These are phyloP conservation scores for Arthrobotrys musiformis DNA, from an alignment of 2,329 filamentous ascomycete species.

Conservation along the genomic window DNA sequence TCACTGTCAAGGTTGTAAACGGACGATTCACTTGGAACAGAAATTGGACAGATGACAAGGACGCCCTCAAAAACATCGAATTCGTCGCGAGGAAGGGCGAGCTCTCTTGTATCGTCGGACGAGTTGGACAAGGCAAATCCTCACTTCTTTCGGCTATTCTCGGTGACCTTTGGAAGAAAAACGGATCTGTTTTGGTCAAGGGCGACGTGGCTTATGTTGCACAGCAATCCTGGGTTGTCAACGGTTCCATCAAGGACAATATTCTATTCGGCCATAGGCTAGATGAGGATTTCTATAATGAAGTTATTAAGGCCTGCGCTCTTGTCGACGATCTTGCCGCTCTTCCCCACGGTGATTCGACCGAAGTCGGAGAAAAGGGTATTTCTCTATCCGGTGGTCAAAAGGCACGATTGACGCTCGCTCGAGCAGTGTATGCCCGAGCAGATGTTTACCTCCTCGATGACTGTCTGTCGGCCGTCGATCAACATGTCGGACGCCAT, in stretches of 20 bases:
- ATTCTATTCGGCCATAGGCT: constrained; percentile 95
- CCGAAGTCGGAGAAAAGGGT: constrained; percentile 93
- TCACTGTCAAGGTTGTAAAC: constrained; percentile 83
- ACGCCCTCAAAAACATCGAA: constrained; percentile 82
- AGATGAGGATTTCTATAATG: constrained; percentile 93
- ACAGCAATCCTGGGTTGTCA: constrained; percentile 96
- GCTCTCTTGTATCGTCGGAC: constrained; percentile 88
- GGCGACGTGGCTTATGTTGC: constrained; percentile 90
- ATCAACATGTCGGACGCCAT: constrained; percentile 95
- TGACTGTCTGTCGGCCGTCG: constrained; percentile 94
- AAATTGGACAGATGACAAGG: constrained; percentile 65
- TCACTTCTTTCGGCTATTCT: constrained; percentile 88
- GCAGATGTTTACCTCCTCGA: constrained; percentile 97
- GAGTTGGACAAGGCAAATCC: constrained; percentile 95
- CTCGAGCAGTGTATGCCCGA: constrained; percentile 92
- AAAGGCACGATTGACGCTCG: constrained; percentile 90
- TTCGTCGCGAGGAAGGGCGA: constrained; percentile 92
- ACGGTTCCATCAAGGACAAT: constrained; percentile 95
- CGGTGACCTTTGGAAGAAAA: constrained; percentile 89
- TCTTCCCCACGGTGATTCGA: constrained; percentile 94
- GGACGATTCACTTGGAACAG: constrained; percentile 94
- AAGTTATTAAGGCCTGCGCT: constrained; percentile 90
- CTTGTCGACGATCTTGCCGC: constrained; percentile 89
- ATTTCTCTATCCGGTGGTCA: constrained; percentile 91
- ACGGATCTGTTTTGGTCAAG: constrained; percentile 82